Evolutionary conservation across 1,284 basidiomycete genomes (phyloP), one percentile per base, ranked within the genome.

Genomic region (Marasmius tenuissimus): DNA sequence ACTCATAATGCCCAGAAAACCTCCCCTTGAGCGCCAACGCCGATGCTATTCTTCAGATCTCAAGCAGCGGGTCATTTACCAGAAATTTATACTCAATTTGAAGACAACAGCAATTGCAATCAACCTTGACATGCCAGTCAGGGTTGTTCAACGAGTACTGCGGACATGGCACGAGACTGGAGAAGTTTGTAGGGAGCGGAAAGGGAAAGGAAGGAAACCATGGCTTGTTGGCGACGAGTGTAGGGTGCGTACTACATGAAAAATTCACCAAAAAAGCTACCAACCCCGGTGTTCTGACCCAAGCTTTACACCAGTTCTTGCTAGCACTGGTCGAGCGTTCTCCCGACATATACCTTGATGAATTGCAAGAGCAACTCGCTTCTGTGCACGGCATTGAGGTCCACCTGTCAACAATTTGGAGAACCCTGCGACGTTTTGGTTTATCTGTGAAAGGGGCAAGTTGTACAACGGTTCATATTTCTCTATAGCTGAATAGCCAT

Each of bases 311-410:
- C 18, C n/a, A 51, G 49, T 51, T 51, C 33, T n/a, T 51, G 22
- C 9, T 40, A 14, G 38, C 53, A 37, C 38, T 40, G 18, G 39
- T 67, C 7, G 47, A 59, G 34, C 58, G 58, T 37, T 40, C 52
- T 6, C 65, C 59, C 5, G 66, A 68, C 42, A 38, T 67, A 1
- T 67, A 67, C 38, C 60, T 68, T 20, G 54, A 64, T 58, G 67
- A 70, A 42, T 20, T 68, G 27, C 61, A 56, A 51, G 53, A 60
- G 8, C 8, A 60, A 35, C 61, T 69, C 5, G n/a, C 9, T 20
- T 42, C 37, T 9, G n/a, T 45, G 22, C 62, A 63, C 58, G 63
- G 61, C 2, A 20, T 63, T 59, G 22, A 62, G 55, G 34, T 66
- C 53, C 65, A 58, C 16, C 14, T 60, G 5, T 14, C 52, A 11